Evolutionary conservation across 2,329 filamentous ascomycete species (phyloP).

Genomic region (Hypoxylon rubiginosum): DNA sequence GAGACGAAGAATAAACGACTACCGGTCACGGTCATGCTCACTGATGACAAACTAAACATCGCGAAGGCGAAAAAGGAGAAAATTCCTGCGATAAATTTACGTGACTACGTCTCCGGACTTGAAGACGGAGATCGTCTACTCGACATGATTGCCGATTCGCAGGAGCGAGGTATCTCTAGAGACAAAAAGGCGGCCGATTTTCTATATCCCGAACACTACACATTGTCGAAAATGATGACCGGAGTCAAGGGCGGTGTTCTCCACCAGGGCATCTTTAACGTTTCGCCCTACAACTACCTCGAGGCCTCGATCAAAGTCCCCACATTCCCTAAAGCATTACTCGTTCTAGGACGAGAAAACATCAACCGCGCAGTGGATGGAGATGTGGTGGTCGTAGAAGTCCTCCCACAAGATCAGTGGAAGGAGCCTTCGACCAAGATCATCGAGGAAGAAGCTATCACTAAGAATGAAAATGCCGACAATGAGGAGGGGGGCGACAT

Average conservation of each 20-base stretch:
- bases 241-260: conserved; percentile 88
- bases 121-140: conserved; percentile 87
- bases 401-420: conserved; percentile 95
- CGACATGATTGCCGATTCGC: conserved; percentile 90
- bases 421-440: conserved; percentile 96
- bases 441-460: conserved; percentile 91
- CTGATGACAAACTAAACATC: conserved; percentile 90
- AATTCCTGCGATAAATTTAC: conserved; percentile 76
- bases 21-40: conserved; percentile 91
- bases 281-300: conserved; percentile 97
- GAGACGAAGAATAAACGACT: conserved; percentile 71
- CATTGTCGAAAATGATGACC: conserved; percentile 92
- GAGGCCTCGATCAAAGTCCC: conserved; percentile 93
- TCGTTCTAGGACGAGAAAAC: conserved; percentile 92
- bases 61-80: conserved; percentile 82
- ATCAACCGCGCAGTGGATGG: conserved; percentile 95
- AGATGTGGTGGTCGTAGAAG: conserved; percentile 92
- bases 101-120: conserved; percentile 85
- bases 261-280: conserved; percentile 95
- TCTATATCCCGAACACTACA: conserved; percentile 91
- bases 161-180: conserved; percentile 74
- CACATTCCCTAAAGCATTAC: conserved; percentile 87
- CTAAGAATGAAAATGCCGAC: conserved; percentile 94
- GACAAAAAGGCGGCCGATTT: conserved; percentile 75
- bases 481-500: conserved; percentile 80